phyloP scores from a whole-genome alignment of 768 basidiomycete genomes.

The Rhodosporidiobolus odoratus region DNA sequence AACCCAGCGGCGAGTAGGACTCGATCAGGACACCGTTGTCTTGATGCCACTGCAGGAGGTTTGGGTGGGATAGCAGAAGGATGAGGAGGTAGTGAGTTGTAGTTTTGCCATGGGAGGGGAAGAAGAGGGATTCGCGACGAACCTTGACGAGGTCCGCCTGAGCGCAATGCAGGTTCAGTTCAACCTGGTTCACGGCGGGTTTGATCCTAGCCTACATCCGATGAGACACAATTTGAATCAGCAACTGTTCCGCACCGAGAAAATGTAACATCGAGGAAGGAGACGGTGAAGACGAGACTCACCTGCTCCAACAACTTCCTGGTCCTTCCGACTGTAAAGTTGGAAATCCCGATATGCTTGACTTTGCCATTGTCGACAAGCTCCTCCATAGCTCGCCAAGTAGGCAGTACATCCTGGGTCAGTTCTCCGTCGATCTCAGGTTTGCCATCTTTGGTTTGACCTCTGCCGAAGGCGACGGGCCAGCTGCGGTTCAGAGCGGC shows the following conservation, averaged over 20 bases:
- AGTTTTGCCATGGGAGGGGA: neutral
- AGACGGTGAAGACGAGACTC: neutral
- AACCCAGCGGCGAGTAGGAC: constrained; percentile 67
- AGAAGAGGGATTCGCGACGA: neutral
- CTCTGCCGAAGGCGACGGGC: constrained; percentile 61
- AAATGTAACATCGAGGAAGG: neutral
- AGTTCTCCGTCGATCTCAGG: constrained; percentile 20
- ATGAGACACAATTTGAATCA: too few relatives aligned
- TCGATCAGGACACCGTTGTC: constrained; percentile 59
- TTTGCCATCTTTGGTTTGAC: constrained; percentile 1
- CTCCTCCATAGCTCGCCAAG: constrained; percentile 72
- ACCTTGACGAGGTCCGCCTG: constrained; percentile 57
- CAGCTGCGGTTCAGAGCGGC: constrained; percentile 47
- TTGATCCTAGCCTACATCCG: constrained; percentile 19
- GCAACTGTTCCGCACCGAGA: neutral
- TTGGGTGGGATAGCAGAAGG: neutral
- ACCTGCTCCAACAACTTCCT: constrained; percentile 21
- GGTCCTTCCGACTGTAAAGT: constrained; percentile 52
- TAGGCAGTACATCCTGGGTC: constrained; percentile 43
- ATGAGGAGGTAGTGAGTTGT: too few relatives aligned
- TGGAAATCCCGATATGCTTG: constrained; percentile 65
- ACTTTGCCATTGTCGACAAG: constrained; percentile 65
- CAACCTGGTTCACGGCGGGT: constrained; percentile 59
- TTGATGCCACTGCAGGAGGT: constrained; percentile 50
- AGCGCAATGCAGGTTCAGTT: constrained; percentile 44